A percentile compares a stretch with the other conserved stretches of the same genome.
These are phyloP conservation scores for Lodderomyces metapsilosis DNA, from an alignment of 1,139 yeast genomes.

Conservation along the genomic window DNA sequence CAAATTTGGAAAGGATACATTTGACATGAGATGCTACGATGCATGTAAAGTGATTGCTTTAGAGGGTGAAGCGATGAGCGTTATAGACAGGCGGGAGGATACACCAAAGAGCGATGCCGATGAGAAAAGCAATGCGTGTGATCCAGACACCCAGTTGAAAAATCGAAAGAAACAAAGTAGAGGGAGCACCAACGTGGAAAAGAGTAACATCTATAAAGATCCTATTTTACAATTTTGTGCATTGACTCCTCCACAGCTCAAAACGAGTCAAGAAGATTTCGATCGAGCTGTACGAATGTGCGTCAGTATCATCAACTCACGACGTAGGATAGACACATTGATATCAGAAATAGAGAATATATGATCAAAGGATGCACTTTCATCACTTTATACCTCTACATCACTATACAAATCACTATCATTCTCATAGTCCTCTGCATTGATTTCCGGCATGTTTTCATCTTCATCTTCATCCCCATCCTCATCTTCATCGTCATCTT, in stretches of 20 bases:
- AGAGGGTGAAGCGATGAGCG: slow-evolving; percentile 10
- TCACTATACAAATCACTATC: slow-evolving; percentile 51
- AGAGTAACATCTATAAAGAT: slow-evolving; percentile 19
- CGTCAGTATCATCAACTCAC: slow-evolving; percentile 29
- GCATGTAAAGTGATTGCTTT: slow-evolving; percentile 23
- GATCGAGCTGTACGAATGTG: slow-evolving; percentile 25
- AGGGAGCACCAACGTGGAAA: not conserved
- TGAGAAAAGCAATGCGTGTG: slow-evolving; percentile 1
- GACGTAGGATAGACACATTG: slow-evolving; percentile 19
- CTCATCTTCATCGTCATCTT: slow-evolving; percentile 10
- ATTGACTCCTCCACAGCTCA: slow-evolving; percentile 42
- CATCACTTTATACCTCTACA: slow-evolving; percentile 21
- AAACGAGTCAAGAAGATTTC: slow-evolving; percentile 40
- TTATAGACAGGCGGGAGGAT: slow-evolving; percentile 15
- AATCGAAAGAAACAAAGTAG: slow-evolving; percentile 7
- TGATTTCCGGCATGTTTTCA: slow-evolving; percentile 28
- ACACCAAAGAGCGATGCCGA: slow-evolving; percentile 1
- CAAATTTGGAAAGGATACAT: slow-evolving; percentile 23
- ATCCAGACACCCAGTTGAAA: slow-evolving; percentile 1
- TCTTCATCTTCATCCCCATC: slow-evolving; percentile 14
- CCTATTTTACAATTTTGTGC: slow-evolving; percentile 54
- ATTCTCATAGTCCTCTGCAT: slow-evolving; percentile 47
- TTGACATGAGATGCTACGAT: slow-evolving; percentile 30
- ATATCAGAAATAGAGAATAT: slow-evolving; percentile 17
- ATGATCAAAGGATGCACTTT: not conserved